Evolutionary conservation across 176 grass and related monocot genomes (phyloP).

Genomic region (Pontederia paniculata): DNA sequence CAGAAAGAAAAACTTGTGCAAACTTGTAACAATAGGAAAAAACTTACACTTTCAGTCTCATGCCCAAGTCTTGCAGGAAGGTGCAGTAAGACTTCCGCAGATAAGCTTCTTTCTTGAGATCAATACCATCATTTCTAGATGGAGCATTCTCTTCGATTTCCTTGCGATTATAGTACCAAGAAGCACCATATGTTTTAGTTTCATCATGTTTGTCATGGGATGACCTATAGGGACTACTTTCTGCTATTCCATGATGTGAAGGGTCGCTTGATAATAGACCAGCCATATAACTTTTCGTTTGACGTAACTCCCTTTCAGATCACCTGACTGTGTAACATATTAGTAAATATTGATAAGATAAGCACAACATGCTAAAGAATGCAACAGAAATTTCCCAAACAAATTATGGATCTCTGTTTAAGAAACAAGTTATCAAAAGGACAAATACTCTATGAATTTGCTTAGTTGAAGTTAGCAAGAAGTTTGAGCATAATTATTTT

Average conservation of each 20-base stretch:
- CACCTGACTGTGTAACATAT: too few species aligned
- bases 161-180: conserved; percentile 92
- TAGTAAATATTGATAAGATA: too few species aligned
- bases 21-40: conserved; percentile 2
- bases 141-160: conserved; percentile 84
- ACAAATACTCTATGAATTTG: too few species aligned
- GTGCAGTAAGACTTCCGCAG: conserved; percentile 91
- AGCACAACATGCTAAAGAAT: too few species aligned
- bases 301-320: too few species aligned
- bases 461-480: too few species aligned
- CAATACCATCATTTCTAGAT: conserved; percentile 63
- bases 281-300: too few species aligned
- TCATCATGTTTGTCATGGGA: conserved; percentile 30
- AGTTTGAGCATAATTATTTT: too few species aligned
- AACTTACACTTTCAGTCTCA: conserved; percentile 98
- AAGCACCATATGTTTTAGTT: conserved; percentile 37
- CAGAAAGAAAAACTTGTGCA: neutral
- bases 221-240: conserved; percentile 52
- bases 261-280: conserved; percentile 15
- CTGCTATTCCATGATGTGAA: conserved; percentile 42
- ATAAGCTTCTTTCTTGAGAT: conserved; percentile 77
- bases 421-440: too few species aligned
- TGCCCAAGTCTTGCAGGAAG: conserved; percentile 90
- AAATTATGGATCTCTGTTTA: too few species aligned
- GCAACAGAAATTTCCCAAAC: too few species aligned